phyloP scores from a whole-genome alignment of 1,284 basidiomycete species.

The Athelia psychrophila region DNA sequence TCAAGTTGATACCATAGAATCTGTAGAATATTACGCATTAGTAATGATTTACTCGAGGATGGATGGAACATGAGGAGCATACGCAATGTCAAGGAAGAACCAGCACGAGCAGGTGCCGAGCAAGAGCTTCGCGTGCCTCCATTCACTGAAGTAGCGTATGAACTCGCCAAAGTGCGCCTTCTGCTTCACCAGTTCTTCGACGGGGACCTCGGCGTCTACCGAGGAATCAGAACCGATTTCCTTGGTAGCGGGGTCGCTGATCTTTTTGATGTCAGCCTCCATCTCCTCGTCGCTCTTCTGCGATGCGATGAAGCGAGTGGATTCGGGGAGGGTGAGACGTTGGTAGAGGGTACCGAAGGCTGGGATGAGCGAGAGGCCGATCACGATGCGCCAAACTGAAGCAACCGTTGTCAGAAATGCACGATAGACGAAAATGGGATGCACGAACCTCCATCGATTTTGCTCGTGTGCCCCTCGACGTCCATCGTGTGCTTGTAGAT shows the following conservation, averaged over 20 bases:
- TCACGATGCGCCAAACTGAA: conserved; percentile 31
- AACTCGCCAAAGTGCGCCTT: conserved; percentile 42
- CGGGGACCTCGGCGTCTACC: background rate
- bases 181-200: conserved; percentile 19
- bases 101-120: conserved; percentile 52
- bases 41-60: background rate
- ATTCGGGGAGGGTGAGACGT: conserved; percentile 72
- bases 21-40: conserved; percentile 24
- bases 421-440: background rate
- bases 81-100: conserved; percentile 58
- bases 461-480: conserved; percentile 48
- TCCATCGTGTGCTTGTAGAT: conserved; percentile 70
- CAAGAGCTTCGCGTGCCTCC: conserved; percentile 52
- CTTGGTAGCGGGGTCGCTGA: conserved; percentile 24
- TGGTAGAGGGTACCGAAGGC: conserved; percentile 66
- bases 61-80: conserved; percentile 12
- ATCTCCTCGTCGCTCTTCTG: conserved; percentile 32
- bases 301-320: conserved; percentile 51
- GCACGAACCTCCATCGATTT: conserved; percentile 61
- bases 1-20: conserved; percentile 79
- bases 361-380: conserved; percentile 53
- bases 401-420: background rate
- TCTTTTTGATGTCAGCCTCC: conserved; percentile 23
- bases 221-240: conserved; percentile 2
- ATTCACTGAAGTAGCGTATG: conserved; percentile 49